phyloP scores from a whole-genome alignment of 2,329 filamentous ascomycete genomes.

The Cercospora berteroae region DNA sequence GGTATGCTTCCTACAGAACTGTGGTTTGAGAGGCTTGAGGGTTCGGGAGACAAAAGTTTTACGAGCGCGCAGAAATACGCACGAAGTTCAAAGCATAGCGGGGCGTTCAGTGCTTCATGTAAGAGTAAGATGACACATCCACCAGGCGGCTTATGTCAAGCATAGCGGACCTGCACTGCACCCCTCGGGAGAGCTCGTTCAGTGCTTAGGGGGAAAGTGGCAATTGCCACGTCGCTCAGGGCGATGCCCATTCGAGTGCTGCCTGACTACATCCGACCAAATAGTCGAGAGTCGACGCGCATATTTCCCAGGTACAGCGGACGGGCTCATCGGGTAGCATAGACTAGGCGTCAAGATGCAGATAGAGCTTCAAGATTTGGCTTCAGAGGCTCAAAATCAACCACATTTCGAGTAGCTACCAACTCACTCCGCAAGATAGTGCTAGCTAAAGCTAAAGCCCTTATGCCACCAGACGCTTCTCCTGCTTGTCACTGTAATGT shows the following conservation, averaged over 20 bases:
- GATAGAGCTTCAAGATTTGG: background rate
- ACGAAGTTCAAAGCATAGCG: constrained; percentile 20
- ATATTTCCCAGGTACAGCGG: background rate
- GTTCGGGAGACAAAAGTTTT: background rate
- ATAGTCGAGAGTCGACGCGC: background rate
- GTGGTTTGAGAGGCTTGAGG: constrained; percentile 41
- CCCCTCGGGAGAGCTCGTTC: background rate
- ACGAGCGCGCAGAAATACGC: constrained; percentile 5
- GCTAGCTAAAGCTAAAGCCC: background rate
- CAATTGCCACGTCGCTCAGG: background rate
- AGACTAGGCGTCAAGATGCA: background rate
- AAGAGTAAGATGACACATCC: background rate
- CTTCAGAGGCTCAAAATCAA: background rate
- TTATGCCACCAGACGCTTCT: background rate
- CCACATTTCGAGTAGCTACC: background rate
- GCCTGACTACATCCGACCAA: background rate
- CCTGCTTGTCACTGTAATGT: background rate
- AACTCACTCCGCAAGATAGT: background rate
- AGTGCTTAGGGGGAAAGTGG: background rate
- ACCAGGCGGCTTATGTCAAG: background rate
- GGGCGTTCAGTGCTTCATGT: constrained; percentile 18
- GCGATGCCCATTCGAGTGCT: background rate
- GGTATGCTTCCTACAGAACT: constrained; percentile 93
- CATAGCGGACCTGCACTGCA: background rate
- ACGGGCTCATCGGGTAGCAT: background rate